These are phyloP conservation scores for Thozetella sp. DNA, from an alignment of 495 filamentous ascomycete species.

Conservation along the genomic window DNA sequence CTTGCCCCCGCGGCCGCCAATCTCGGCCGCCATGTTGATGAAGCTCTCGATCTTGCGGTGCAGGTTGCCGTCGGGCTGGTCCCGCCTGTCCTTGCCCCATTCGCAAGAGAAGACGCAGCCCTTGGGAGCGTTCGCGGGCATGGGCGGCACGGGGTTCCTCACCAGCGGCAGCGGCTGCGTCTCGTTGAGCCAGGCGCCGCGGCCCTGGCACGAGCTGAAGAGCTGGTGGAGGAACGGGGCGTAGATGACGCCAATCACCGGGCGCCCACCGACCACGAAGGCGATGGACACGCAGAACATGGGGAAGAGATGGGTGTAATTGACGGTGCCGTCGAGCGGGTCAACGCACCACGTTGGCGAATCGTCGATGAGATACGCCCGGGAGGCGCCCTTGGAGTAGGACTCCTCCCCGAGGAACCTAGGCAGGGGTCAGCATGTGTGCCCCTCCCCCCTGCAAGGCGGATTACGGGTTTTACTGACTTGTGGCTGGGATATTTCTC, in stretches of 20 bases:
- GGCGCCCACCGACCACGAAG: constrained; percentile 55
- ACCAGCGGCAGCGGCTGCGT: constrained; percentile 58
- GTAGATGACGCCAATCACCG: constrained; percentile 67
- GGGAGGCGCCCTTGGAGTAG: constrained; percentile 59
- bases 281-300: constrained; percentile 75
- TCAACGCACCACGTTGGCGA: constrained; percentile 72
- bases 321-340: constrained; percentile 71
- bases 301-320: constrained; percentile 73
- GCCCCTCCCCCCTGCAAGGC: neutral
- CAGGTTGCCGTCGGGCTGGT: constrained; percentile 62
- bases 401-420: constrained; percentile 75
- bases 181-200: constrained; percentile 69
- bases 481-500: constrained; percentile 62
- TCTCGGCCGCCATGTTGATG: constrained; percentile 68
- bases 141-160: constrained; percentile 55
- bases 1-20: constrained; percentile 57
- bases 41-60: constrained; percentile 70
- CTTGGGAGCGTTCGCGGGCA: constrained; percentile 62
- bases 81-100: constrained; percentile 72
- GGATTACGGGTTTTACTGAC: constrained; percentile 35
- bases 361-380: constrained; percentile 60
- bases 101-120: constrained; percentile 72
- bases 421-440: neutral
- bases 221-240: constrained; percentile 65
- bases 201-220: constrained; percentile 61